These are phyloP conservation scores for Coprinellus micaceus DNA, from an alignment of 768 basidiomycete species.

Conservation along the genomic window DNA sequence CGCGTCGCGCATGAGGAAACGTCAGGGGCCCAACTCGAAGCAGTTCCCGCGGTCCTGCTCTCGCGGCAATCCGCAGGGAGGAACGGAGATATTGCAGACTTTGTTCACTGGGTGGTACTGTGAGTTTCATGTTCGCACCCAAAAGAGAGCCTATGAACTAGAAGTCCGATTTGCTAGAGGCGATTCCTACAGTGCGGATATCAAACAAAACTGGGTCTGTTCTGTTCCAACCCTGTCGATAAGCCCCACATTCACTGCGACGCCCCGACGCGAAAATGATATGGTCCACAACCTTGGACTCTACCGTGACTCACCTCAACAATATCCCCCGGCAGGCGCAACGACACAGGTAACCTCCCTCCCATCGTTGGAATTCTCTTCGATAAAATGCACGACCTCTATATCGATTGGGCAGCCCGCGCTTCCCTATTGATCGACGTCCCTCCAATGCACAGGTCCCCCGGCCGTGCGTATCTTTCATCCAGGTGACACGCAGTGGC, in stretches of 20 bases:
- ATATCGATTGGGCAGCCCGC: neutral
- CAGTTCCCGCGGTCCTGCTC: too few species aligned
- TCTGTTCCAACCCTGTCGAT: neutral
- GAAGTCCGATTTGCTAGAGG: neutral
- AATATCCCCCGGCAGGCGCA: neutral
- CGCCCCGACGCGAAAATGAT: neutral
- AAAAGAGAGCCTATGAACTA: too few species aligned
- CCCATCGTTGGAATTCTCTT: neutral
- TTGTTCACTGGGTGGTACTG: too few species aligned
- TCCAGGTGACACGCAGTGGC: neutral
- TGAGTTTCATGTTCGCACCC: too few species aligned
- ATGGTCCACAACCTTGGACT: neutral
- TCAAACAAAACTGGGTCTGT: neutral
- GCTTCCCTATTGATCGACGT: conserved; percentile 3
- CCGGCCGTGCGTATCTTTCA: neutral
- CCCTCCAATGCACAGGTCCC: conserved; percentile 4
- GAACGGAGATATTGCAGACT: too few species aligned
- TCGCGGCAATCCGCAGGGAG: too few species aligned
- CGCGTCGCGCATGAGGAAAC: too few species aligned
- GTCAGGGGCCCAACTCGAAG: too few species aligned
- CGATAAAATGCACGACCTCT: conserved; percentile 1
- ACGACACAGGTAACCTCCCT: neutral
- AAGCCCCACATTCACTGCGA: neutral
- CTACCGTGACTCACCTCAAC: neutral
- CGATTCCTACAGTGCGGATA: neutral